Conservation (phyloP, 2,329 filamentous ascomycete species). For the Cadophora malorum region DNA sequence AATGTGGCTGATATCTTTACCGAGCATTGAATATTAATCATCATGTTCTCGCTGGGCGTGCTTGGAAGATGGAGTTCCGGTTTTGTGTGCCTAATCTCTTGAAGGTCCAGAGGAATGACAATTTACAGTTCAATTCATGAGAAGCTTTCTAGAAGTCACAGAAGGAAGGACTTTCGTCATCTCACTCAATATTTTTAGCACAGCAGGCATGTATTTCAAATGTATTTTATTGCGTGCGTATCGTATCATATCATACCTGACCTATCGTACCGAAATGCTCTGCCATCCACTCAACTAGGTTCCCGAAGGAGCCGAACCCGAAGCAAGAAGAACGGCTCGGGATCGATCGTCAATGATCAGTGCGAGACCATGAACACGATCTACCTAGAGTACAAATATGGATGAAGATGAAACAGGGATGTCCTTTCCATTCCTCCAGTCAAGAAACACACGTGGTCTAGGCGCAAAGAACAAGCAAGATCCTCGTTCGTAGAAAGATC, state of each 20-base stretch:
- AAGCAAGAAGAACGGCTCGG: not conserved
- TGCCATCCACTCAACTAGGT: not conserved
- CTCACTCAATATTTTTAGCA: constrained; percentile 9
- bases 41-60: not conserved
- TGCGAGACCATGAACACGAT: not conserved
- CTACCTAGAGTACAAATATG: not conserved
- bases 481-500: too few relatives aligned
- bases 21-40: constrained; percentile 10
- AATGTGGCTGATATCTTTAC: not conserved
- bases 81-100: not conserved
- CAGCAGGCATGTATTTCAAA: constrained; percentile 26
- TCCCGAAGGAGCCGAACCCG: not conserved
- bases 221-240: constrained; percentile 11
- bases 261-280: not conserved
- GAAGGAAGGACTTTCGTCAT: not conserved
- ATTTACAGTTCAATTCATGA: not conserved
- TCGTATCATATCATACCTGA: constrained; percentile 7
- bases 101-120: not conserved
- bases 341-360: not conserved
- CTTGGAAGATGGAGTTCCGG: not conserved
- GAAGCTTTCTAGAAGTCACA: too few relatives aligned
- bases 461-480: too few relatives aligned
- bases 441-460: too few relatives aligned
- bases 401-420: not conserved
- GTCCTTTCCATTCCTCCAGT: too few relatives aligned